These are phyloP conservation scores for Candida tunisiensis DNA, from an alignment of 1,139 yeast genomes.

Conservation along the genomic window DNA sequence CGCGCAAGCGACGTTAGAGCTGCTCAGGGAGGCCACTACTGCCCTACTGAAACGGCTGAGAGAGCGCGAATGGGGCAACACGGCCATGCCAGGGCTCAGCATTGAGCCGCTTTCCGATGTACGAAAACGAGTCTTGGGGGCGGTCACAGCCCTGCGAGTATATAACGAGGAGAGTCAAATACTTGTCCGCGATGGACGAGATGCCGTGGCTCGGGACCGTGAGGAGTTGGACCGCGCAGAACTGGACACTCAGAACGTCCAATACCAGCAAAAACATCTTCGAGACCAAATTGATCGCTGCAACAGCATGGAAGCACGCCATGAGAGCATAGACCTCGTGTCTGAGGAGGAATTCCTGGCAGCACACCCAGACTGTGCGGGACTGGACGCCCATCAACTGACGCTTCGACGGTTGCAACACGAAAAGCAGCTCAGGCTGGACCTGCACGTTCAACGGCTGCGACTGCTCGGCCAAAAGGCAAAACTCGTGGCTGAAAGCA, in stretches of 20 bases:
- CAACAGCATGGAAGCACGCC: slow-evolving; percentile 12
- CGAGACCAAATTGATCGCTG: slow-evolving; percentile 15
- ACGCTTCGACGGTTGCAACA: slow-evolving; percentile 16
- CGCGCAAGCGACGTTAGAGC: no score
- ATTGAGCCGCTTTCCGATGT: no score
- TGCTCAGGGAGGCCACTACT: no score
- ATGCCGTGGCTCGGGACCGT: neutral
- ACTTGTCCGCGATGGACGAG: no score
- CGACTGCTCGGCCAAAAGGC: slow-evolving; percentile 10
- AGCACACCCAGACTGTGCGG: slow-evolving; percentile 11
- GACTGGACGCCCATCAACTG: slow-evolving; percentile 10
- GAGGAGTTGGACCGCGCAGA: slow-evolving; percentile 13
- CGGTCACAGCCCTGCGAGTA: no score
- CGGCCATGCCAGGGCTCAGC: no score
- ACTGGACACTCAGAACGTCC: slow-evolving; percentile 16
- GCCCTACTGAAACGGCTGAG: no score
- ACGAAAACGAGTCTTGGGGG: no score
- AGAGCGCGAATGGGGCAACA: no score
- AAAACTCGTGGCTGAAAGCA: slow-evolving; percentile 10
- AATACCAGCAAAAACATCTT: slow-evolving; percentile 18
- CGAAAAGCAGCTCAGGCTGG: slow-evolving; percentile 14
- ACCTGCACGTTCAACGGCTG: slow-evolving; percentile 11
- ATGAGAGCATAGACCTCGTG: slow-evolving; percentile 14
- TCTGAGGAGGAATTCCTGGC: slow-evolving; percentile 13
- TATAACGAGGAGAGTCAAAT: no score